Conservation (phyloP, 345 rosid genomes). For the Viola odorata region DNA sequence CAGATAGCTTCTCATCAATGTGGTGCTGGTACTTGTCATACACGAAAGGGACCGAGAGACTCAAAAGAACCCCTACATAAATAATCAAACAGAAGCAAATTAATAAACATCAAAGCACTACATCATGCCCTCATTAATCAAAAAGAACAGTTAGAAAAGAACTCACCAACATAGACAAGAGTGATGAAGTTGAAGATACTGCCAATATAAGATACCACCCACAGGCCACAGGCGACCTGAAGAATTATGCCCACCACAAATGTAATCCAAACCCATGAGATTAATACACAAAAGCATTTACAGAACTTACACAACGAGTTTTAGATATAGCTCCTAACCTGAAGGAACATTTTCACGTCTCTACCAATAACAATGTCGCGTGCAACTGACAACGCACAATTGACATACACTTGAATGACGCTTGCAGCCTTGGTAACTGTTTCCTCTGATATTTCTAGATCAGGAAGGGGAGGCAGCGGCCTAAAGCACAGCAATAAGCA, state of each 20-base stretch:
- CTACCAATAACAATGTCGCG: conserved; percentile 63
- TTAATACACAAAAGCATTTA: not conserved
- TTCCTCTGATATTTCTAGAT: conserved; percentile 78
- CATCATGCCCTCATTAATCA: not conserved
- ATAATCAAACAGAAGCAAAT: not conserved
- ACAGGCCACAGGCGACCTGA: conserved; percentile 60
- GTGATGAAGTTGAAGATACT: conserved; percentile 70
- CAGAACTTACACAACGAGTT: not conserved
- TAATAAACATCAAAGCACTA: not conserved
- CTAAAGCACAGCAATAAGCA: conserved; percentile 31
- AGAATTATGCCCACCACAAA: conserved; percentile 1
- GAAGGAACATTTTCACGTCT: conserved; percentile 52
- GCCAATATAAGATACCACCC: conserved; percentile 57
- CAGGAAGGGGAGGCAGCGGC: conserved; percentile 88
- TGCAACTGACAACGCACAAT: conserved; percentile 52
- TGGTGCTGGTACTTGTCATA: conserved; percentile 68
- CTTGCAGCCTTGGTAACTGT: conserved; percentile 45
- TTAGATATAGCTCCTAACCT: conserved; percentile 35
- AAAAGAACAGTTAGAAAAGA: not conserved
- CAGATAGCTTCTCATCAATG: conserved; percentile 56
- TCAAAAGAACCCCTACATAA: conserved; percentile 59
- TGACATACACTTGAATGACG: conserved; percentile 46
- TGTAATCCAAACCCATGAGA: not conserved
- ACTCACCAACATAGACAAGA: conserved; percentile 73
- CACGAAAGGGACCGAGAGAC: conserved; percentile 59